phyloP scores from a whole-genome alignment of 2,329 filamentous ascomycete genomes.

The Hypomyces perniciosus region DNA sequence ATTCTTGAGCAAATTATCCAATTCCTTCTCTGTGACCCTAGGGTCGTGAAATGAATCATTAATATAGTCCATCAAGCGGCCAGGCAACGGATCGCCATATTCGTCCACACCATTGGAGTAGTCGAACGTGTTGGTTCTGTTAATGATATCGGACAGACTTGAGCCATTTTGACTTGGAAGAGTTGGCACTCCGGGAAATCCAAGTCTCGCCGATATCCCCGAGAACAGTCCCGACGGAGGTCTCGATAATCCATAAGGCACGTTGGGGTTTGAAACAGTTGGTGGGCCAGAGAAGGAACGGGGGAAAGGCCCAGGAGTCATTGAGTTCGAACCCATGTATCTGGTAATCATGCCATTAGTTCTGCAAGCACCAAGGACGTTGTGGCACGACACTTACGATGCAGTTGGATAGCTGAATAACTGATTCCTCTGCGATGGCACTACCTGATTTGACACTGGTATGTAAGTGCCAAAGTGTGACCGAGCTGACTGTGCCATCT shows the following conservation, averaged over 20 bases:
- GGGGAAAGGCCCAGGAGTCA: neutral
- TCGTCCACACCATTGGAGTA: slow-evolving; percentile 29
- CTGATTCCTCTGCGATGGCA: too few species aligned
- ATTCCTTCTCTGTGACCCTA: slow-evolving; percentile 50
- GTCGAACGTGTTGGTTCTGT: slow-evolving; percentile 32
- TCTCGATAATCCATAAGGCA: neutral
- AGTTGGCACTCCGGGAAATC: neutral
- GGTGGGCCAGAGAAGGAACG: neutral
- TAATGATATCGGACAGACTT: slow-evolving; percentile 30
- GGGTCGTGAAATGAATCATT: slow-evolving; percentile 33
- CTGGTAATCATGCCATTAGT: neutral
- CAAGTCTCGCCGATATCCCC: neutral
- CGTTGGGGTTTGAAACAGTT: neutral
- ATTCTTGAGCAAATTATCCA: slow-evolving; percentile 64
- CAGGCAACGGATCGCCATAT: slow-evolving; percentile 31
- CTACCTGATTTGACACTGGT: too few species aligned
- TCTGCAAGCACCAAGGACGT: neutral
- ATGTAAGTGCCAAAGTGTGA: too few species aligned
- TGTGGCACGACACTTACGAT: too few species aligned
- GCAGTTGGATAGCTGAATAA: too few species aligned
- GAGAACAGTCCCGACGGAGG: slow-evolving; percentile 8
- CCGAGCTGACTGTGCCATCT: neutral
- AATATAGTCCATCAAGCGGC: slow-evolving; percentile 28
- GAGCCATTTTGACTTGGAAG: slow-evolving; percentile 7
- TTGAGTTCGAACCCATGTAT: neutral